phyloP scores from a whole-genome alignment of 768 basidiomycete species.

The Coprinopsis strossmayeri region DNA sequence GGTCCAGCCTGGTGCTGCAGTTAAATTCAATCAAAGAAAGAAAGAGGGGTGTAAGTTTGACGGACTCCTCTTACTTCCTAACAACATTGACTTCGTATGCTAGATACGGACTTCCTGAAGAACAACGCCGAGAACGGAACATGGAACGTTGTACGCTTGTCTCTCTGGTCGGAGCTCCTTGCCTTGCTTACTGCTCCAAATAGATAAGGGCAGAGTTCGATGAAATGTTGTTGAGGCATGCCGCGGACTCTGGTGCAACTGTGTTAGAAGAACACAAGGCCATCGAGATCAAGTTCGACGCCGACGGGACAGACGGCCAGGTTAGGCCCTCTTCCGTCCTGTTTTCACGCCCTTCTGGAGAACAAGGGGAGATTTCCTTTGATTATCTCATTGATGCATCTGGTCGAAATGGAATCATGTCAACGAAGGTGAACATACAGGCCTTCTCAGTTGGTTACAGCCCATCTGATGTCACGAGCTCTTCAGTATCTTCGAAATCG shows the following conservation, averaged over 20 bases:
- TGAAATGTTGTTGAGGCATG: conserved; percentile 28
- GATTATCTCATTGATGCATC: conserved; percentile 30
- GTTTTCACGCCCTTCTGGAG: conserved; percentile 19
- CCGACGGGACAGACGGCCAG: conserved; percentile 6
- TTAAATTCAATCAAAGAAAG: conserved; percentile 32
- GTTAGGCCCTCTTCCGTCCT: conserved; percentile 19
- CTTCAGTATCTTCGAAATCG: conserved; percentile 25
- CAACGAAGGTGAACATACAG: conserved; percentile 27
- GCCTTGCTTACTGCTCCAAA: neutral
- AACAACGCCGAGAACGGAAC: conserved; percentile 21
- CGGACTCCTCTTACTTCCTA: neutral
- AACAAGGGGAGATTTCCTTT: conserved; percentile 22
- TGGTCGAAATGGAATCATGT: conserved; percentile 29
- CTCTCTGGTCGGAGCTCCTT: neutral
- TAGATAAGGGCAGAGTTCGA: conserved; percentile 27
- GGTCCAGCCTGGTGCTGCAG: conserved; percentile 33
- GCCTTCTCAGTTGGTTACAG: too few species aligned
- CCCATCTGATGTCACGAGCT: neutral
- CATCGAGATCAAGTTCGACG: conserved; percentile 20
- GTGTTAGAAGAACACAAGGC: conserved; percentile 29
- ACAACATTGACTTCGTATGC: too few species aligned
- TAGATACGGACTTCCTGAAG: conserved; percentile 29
- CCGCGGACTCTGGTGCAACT: conserved; percentile 22
- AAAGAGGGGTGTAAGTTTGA: conserved; percentile 30
- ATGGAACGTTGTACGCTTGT: conserved; percentile 29